Evolutionary conservation across 2,329 filamentous ascomycete species (phyloP), one percentile per base, ranked within the genome.

Genomic region (Verticillium dahliae): DNA sequence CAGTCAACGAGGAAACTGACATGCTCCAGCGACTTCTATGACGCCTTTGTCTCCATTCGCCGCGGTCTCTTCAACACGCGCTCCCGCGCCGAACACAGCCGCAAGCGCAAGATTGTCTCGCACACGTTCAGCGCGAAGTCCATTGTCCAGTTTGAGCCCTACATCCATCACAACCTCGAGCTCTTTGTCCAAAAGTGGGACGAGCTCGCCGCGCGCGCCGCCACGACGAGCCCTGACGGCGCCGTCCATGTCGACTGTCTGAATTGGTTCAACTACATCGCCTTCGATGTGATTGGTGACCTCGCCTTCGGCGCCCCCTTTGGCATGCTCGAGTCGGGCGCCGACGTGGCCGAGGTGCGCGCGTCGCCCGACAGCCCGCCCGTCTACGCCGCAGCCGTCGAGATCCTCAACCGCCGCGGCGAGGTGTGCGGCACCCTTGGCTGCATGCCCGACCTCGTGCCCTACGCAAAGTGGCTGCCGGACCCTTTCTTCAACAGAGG

Each of bases 11-110:
- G 22, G 7, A 9, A 27, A 33, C 63, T 65, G 41, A 60, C 45
- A 31, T 11, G 1, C 3, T 50, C 10, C 62, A 92, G 89, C 52
- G 88, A 94, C 2, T 97, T 93, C 76, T 97, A 97, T 69, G 91
- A 96, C 69, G 90, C 91, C 58, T 97, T 97, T 69, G 92, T 97
- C 60, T 93, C 90, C 13, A 96, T 96, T 70, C 85, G 84, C 58
- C 85, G 91, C 13, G 92, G 92, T 22, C 81, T 97, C 13, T 97
- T 97, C 85, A 97, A 96, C 75, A 96, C 92, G 0, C 83, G 93
- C 37, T 86, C 93, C 75, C 85, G 93, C 57, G 80, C 80, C 0
- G 91, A 97, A 70, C 92, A 97, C 74, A 88, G 89, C 0, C 87
- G 92, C 65, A 97, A 97, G 82, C 86, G 92, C 69, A 97, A 96